Base-by-base conservation (phyloP, 176 grass and related monocot species). In the Aegilops bicornis region DNA sequence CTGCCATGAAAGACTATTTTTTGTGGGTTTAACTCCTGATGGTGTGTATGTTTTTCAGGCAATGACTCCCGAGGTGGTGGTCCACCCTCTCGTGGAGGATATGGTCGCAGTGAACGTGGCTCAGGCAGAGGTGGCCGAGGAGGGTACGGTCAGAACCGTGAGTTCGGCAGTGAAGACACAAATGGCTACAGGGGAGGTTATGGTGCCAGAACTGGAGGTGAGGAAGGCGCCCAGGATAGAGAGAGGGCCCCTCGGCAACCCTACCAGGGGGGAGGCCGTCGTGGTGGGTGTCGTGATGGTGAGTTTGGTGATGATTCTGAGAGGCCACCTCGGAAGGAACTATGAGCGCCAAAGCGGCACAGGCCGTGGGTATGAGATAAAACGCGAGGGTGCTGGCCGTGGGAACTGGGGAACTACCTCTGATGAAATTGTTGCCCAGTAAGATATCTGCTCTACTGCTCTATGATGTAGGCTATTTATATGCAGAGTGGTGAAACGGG, bases 381-480 rank as follows among this genome's bases (percentile, higher is more conserved):
- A 93, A 82, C 96, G 91, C 0, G 89, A 92, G 30, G 96, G 96
- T 61, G 50, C 93, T 14, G 96, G 93, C 42, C 93, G 89, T 79
- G 93, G 96, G 61, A 98, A 98, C 85, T 98, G 96, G 96, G 96
- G 96, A 68, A 89, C 86, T 84, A 67, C 88, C 60, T 80, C 91
- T 84, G 91, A 98, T 69, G 96, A 95, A 86, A 24, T 85, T 37
- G 30, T 92, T 32, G 19, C 80, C 63, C 92, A 87, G 91, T 93
- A 85, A 86, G 88, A 73, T 45, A 37, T 24, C 27, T 83, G 10
- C n/a, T 42, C 40, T 76, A 50, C 16, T 83, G 19, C 6, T 23
- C 27, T 79, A 65, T 59, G 1, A 5, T 45, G 19, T 16, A 11
- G 63, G 71, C 66, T 65, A 9, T 63, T 82, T 73, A 31, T 75